Conservation (phyloP, 2,329 filamentous ascomycete genomes). For the Coniochaeta sp. region DNA sequence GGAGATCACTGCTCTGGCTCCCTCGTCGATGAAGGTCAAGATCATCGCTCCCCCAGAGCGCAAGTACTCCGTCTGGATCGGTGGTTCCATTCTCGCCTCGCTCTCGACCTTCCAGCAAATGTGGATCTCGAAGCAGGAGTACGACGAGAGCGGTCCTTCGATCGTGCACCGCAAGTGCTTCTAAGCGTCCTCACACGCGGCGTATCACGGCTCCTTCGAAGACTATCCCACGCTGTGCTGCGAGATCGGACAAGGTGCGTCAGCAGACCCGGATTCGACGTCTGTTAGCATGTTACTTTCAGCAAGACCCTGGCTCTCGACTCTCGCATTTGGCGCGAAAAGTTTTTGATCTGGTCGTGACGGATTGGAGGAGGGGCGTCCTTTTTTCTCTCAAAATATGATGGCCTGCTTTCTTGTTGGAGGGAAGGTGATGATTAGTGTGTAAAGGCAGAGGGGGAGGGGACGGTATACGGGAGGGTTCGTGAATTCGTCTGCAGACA, state of each 20-base stretch:
- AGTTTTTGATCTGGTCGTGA: slow-evolving; percentile 49
- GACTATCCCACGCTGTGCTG: slow-evolving; percentile 29
- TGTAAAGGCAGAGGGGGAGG: slow-evolving; percentile 27
- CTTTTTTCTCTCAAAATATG: slow-evolving; percentile 38
- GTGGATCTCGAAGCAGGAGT: slow-evolving; percentile 99
- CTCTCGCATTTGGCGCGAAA: slow-evolving; percentile 49
- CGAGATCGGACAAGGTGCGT: slow-evolving; percentile 36
- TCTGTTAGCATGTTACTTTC: slow-evolving; percentile 38
- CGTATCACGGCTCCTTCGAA: neutral
- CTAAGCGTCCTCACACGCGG: slow-evolving; percentile 56
- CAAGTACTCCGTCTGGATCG: slow-evolving; percentile 99
- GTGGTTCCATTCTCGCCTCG: slow-evolving; percentile 99
- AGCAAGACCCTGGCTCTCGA: slow-evolving; percentile 47
- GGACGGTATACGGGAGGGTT: neutral
- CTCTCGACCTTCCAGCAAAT: slow-evolving; percentile 99
- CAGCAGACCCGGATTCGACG: slow-evolving; percentile 31
- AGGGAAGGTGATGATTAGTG: slow-evolving; percentile 39
- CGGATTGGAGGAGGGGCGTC: slow-evolving; percentile 43
- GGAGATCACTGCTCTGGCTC: slow-evolving; percentile 98
- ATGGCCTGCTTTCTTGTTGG: slow-evolving; percentile 42
- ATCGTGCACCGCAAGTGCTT: slow-evolving; percentile 99
- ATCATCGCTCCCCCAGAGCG: slow-evolving; percentile 99
- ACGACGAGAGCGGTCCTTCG: slow-evolving; percentile 98
- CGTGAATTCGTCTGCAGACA: slow-evolving; percentile 1
- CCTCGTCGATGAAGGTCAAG: slow-evolving; percentile 99